Base-by-base conservation (phyloP, 768 basidiomycete species). In the Kwoniella pini region DNA sequence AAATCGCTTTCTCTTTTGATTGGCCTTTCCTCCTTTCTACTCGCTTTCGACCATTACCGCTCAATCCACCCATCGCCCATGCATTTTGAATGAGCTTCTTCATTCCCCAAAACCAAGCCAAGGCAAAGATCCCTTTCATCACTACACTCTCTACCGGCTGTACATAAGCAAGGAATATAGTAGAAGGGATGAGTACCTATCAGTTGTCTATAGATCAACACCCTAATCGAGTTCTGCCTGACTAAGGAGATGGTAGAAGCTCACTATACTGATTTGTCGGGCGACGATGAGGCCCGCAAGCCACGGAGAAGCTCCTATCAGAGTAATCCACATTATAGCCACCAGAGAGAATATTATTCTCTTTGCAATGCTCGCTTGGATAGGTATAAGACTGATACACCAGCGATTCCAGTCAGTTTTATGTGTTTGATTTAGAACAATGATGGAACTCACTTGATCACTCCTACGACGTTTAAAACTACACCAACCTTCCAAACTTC, bases 51-150 rank as follows among this genome's bases (percentile, higher is more conserved):
- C n/a, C n/a, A 4, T 26, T 22, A 30, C 61, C 65, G 15, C 64
- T 62, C 22, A 72, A 51, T 4, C 70, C 74, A 4, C 72, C 74
- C 19, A 76, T 66, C 1, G 64, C 89, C 93, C 92, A 95, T 9
- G 85, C 81, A 36, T 87, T 86, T 69, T 94, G 87, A 22, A 92
- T 74, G 21, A 88, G 84, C 46, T 88, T 86, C 65, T 87, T 88
- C 75, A 91, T 85, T 50, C 89, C 90, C 91, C 91, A 96, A 15
- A 92, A 71, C 90, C 90, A 97, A n/a, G 84, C 82, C 27, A 90
- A 75, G 6, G 81, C 84, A 74, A 97, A 95, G 17, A 95, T 85
- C 86, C 87, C 1, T 87, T 88, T 71, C 87, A 86, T 44, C 93
- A 72, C 15, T 91, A 83, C 2, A 92, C 86, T 75, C 96, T 97